Conservation (phyloP, 257 asterid species). For the Misopates orontium region DNA sequence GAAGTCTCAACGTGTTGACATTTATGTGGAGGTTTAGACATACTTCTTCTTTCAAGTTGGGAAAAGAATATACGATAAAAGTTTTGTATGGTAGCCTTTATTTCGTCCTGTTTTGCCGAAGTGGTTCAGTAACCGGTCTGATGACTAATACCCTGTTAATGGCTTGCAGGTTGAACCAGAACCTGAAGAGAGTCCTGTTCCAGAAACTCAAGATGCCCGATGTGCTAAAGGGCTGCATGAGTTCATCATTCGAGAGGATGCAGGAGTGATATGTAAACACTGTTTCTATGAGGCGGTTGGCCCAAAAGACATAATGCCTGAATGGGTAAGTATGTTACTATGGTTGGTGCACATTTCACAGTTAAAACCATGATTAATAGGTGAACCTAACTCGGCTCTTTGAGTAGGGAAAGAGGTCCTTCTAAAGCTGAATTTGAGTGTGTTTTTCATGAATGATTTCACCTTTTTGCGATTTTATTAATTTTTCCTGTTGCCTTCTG, state of each 20-base stretch:
- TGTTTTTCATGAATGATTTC: background rate
- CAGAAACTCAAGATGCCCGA: slow-evolving; percentile 28
- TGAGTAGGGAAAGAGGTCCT: background rate
- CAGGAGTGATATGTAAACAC: slow-evolving; percentile 38
- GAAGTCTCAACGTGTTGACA: no score
- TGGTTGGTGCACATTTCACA: slow-evolving; percentile 4
- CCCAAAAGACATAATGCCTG: slow-evolving; percentile 42
- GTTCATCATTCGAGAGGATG: slow-evolving; percentile 32
- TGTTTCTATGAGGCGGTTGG: slow-evolving; percentile 41
- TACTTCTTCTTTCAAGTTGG: no score
- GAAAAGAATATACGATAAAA: no score
- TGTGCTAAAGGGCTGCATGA: slow-evolving; percentile 48
- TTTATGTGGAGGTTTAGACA: no score
- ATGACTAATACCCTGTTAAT: slow-evolving; percentile 15
- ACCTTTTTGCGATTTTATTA: background rate
- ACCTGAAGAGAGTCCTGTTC: slow-evolving; percentile 16
- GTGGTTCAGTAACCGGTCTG: background rate
- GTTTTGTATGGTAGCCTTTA: no score
- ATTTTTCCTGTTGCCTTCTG: background rate
- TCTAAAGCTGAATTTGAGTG: background rate
- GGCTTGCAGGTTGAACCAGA: slow-evolving; percentile 31
- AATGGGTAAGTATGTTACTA: slow-evolving; percentile 45
- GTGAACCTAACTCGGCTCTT: background rate
- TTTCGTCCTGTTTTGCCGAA: no score
- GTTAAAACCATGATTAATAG: background rate